A percentile compares a stretch with the other conserved stretches of the same genome.
These are phyloP conservation scores for Eimeria tenella DNA, from an alignment of 169 alveolate genomes.

Conservation along the genomic window DNA sequence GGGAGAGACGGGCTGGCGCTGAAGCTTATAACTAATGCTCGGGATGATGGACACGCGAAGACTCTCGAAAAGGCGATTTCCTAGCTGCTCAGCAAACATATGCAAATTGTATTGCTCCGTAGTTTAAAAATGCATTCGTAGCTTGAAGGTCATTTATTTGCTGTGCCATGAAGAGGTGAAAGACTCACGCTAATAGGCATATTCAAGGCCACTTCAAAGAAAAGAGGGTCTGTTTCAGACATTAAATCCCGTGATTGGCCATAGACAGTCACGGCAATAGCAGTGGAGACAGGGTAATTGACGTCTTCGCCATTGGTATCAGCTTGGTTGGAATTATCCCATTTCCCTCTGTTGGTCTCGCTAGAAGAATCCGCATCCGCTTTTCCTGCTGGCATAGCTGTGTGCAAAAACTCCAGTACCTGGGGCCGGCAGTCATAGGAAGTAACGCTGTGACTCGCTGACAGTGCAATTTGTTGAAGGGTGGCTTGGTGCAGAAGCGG, in stretches of 20 bases:
- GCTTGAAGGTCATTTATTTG: too few relatives aligned
- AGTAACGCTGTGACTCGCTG: conserved; percentile 53
- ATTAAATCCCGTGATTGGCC: conserved; percentile 71
- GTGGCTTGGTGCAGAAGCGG: conserved; percentile 63
- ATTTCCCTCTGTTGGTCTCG: not conserved
- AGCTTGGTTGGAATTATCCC: not conserved
- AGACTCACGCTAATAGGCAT: conserved; percentile 71
- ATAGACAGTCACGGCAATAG: conserved; percentile 75
- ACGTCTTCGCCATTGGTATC: not conserved
- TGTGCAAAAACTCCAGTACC: conserved; percentile 50
- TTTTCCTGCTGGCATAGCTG: not conserved
- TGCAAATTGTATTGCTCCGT: not conserved
- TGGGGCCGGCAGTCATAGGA: conserved; percentile 65
- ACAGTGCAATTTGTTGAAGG: conserved; percentile 53
- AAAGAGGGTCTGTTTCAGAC: conserved; percentile 74
- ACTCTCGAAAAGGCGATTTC: conserved; percentile 74
- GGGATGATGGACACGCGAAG: conserved; percentile 51
- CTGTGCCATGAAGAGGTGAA: not conserved
- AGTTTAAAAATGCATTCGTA: too few relatives aligned
- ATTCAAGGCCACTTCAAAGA: conserved; percentile 71
- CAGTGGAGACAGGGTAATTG: conserved; percentile 32
- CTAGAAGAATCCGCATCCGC: not conserved
- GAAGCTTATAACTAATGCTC: not conserved
- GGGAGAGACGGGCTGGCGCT: conserved; percentile 4
- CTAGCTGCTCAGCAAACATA: conserved; percentile 41